phyloP scores from a whole-genome alignment of 2,329 filamentous ascomycete species.

The Fusarium multiceps region DNA sequence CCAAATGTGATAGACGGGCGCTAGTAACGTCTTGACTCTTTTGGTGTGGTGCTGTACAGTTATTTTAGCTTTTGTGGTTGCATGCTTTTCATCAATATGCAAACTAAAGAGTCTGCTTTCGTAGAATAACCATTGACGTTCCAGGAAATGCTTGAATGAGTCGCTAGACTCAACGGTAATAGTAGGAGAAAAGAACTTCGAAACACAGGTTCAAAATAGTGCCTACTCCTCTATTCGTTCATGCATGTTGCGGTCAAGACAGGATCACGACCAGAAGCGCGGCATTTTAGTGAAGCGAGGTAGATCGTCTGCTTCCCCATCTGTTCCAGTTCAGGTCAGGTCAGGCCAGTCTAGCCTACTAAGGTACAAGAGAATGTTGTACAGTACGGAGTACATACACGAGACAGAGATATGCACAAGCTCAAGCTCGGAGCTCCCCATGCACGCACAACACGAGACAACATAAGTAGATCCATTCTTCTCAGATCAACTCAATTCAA shows the following conservation, averaged over 20 bases:
- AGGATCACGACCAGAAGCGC: conserved; percentile 17
- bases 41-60: conserved; percentile 26
- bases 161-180: conserved; percentile 16
- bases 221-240: neutral
- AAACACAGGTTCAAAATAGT: neutral
- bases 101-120: neutral
- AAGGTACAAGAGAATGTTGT: neutral
- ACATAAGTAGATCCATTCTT: conserved; percentile 31
- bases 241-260: conserved; percentile 27
- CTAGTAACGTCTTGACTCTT: conserved; percentile 38
- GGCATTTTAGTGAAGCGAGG: conserved; percentile 28
- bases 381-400: conserved; percentile 1
- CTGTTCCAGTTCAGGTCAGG: neutral
- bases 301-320: conserved; percentile 7
- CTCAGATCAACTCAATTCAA: neutral
- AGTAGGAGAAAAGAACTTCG: neutral
- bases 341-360: neutral
- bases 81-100: conserved; percentile 22
- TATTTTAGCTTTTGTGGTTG: conserved; percentile 15
- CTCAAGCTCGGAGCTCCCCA: conserved; percentile 17
- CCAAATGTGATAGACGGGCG: conserved; percentile 31
- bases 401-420: neutral
- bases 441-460: conserved; percentile 10
- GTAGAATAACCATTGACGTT: conserved; percentile 1
- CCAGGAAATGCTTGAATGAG: conserved; percentile 24